Percentiles rank a stretch among this genome's conserved stretches.
Evolutionary conservation across 139 green algal species (phyloP).

Genomic region (Chlorella sp.): DNA sequence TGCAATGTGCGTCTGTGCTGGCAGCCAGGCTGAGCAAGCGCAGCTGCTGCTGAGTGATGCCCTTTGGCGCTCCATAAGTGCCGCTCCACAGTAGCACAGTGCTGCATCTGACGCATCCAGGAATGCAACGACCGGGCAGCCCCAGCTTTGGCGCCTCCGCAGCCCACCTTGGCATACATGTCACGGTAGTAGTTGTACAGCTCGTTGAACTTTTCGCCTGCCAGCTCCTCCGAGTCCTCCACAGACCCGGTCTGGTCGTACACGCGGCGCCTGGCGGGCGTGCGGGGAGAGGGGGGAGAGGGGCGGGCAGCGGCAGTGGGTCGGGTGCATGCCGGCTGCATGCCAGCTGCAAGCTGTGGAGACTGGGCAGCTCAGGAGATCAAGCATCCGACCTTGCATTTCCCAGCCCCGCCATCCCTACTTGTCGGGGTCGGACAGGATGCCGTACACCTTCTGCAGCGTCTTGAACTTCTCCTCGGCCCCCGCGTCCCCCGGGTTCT

Average conservation of each 20-base stretch:
- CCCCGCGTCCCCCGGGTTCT: slow-evolving; percentile 82
- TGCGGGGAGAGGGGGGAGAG: too few species aligned
- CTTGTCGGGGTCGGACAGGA: slow-evolving; percentile 89
- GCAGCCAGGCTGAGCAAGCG: too few species aligned
- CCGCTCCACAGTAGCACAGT: too few species aligned
- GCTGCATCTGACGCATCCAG: too few species aligned
- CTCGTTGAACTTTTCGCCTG: slow-evolving; percentile 66
- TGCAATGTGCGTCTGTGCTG: too few species aligned
- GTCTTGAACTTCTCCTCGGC: slow-evolving; percentile 83
- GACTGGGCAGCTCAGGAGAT: too few species aligned
- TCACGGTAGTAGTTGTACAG: slow-evolving; percentile 86
- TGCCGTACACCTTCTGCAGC: slow-evolving; percentile 89
- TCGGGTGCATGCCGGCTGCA: background rate
- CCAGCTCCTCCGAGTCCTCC: slow-evolving; percentile 72
- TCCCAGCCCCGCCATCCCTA: slow-evolving; percentile 35
- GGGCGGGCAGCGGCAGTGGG: background rate
- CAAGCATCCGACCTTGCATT: too few species aligned
- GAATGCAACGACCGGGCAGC: background rate
- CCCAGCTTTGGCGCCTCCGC: background rate
- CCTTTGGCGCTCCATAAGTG: too few species aligned
- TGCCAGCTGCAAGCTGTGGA: too few species aligned
- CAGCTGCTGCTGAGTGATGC: too few species aligned
- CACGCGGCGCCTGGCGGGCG: slow-evolving; percentile 74
- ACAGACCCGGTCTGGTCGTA: slow-evolving; percentile 92
- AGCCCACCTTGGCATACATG: slow-evolving; percentile 72